Base-by-base conservation (phyloP, 2,329 filamentous ascomycete species). In the Apiospora aurea region DNA sequence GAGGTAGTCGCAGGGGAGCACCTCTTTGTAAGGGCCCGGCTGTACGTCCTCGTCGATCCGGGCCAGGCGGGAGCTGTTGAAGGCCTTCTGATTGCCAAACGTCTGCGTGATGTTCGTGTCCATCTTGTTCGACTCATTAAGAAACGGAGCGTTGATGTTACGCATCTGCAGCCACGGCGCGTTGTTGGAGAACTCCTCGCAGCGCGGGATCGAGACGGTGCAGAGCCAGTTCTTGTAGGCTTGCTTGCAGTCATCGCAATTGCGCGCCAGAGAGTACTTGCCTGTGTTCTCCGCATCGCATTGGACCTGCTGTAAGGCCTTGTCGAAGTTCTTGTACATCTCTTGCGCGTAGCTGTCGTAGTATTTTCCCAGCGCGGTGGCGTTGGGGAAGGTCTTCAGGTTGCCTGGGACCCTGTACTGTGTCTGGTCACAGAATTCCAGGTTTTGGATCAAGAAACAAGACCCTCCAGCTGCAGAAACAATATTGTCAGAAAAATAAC, bases 181-280 rank as follows among this genome's bases (percentile, higher is more conserved):
- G 1, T 85, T 70, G 18, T 86, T 84, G 1, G 87, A 89, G 77
- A 93, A 96, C 83, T 98, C 96, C 78, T 94, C 92, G 84, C 96
- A 99, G 43, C 95, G 93, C 0, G 96, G 96, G 74, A 99, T 96
- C 21, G 91, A 93, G 41, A 98, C 95, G 34, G 94, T 93, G 84
- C 96, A 99, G 26, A 99, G 91, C 96, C 96, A 99, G 78, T 91
- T 87, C 81, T 97, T 98, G 87, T 99, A 99, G 11, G 94, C 94
- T 0, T 80, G 78, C 21, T 86, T 89, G 82, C 96, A 99, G 81
- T 97, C 89, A 61, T 85, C 82, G 85, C 96, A 99, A 76, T 83
- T 89, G 57, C 91, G 89, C 1, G 90, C 93, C 18, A 98, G 90
- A 1, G 95, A 97, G 83, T 97, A 99, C 75, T 89, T 89, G 18